Evolutionary conservation across 2,329 filamentous ascomycete species (phyloP).

Genomic region (Alternaria hordeiaustralica): DNA sequence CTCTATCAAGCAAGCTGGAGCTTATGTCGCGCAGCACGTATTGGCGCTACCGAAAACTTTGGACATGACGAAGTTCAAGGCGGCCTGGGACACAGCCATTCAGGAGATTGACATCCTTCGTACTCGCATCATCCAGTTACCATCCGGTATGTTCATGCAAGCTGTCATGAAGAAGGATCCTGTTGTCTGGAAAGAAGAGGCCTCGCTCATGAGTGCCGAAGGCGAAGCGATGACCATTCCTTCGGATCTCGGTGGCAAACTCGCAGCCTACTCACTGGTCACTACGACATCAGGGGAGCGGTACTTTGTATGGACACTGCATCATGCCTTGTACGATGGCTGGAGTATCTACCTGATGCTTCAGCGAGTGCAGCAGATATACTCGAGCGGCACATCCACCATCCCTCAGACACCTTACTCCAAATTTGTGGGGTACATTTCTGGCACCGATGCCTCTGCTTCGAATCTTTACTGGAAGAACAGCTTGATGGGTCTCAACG

Average conservation of each 20-base stretch:
- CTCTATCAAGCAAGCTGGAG: slow-evolving; percentile 55
- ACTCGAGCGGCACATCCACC: slow-evolving; percentile 17
- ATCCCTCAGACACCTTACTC: slow-evolving; percentile 34
- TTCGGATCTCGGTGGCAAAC: slow-evolving; percentile 27
- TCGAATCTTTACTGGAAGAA: slow-evolving; percentile 45
- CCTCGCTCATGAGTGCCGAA: slow-evolving; percentile 27
- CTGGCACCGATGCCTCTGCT: slow-evolving; percentile 20
- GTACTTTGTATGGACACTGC: slow-evolving; percentile 49
- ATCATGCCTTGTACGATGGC: slow-evolving; percentile 53
- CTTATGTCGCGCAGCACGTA: slow-evolving; percentile 57
- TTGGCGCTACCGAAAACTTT: slow-evolving; percentile 49
- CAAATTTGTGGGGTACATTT: slow-evolving; percentile 45
- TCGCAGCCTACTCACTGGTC: slow-evolving; percentile 39
- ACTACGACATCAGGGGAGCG: slow-evolving; percentile 13
- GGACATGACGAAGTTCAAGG: slow-evolving; percentile 53
- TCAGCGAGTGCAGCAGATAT: slow-evolving; percentile 38
- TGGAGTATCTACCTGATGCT: slow-evolving; percentile 43
- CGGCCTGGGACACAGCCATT: slow-evolving; percentile 56
- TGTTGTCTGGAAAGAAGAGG: slow-evolving; percentile 31
- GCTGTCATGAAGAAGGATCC: slow-evolving; percentile 36
- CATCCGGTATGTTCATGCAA: slow-evolving; percentile 37
- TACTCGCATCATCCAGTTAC: slow-evolving; percentile 49
- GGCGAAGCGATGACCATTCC: slow-evolving; percentile 23
- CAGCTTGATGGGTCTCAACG: slow-evolving; percentile 27
- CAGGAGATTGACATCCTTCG: slow-evolving; percentile 56